phyloP scores from a whole-genome alignment of 2,329 filamentous ascomycete genomes.

The Macrophomina phaseolina region DNA sequence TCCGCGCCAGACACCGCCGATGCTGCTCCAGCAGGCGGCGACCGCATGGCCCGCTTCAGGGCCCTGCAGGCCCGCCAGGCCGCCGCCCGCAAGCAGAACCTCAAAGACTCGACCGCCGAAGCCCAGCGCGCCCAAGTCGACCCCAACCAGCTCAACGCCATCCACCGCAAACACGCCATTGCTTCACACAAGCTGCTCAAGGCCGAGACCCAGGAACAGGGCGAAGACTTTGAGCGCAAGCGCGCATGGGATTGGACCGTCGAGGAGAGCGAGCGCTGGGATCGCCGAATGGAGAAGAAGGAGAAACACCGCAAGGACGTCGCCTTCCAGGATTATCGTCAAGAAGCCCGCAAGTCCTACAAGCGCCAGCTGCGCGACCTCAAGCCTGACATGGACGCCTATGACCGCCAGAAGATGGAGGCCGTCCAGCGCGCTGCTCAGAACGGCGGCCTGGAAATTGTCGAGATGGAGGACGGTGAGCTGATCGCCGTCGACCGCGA shows the following conservation, averaged over 20 bases:
- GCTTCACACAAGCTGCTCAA: conserved; percentile 75
- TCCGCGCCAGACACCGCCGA: neutral
- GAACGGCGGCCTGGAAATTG: conserved; percentile 84
- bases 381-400: conserved; percentile 78
- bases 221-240: conserved; percentile 87
- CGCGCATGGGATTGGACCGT: conserved; percentile 25
- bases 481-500: conserved; percentile 92
- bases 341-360: conserved; percentile 91
- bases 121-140: conserved; percentile 48
- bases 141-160: conserved; percentile 64
- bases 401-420: conserved; percentile 83
- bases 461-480: conserved; percentile 94
- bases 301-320: conserved; percentile 80
- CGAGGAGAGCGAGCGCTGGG: conserved; percentile 73
- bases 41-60: conserved; percentile 15
- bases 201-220: conserved; percentile 82
- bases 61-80: conserved; percentile 26
- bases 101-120: conserved; percentile 48
- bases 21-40: neutral
- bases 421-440: conserved; percentile 85
- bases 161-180: conserved; percentile 46
- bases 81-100: conserved; percentile 24
- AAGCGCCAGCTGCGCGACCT: conserved; percentile 85
- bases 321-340: conserved; percentile 85
- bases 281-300: conserved; percentile 87